Evolutionary conservation across 169 alveolate genomes (phyloP), one percentile per base, ranked within the genome.

Genomic region (Cyclospora cayetanensis): DNA sequence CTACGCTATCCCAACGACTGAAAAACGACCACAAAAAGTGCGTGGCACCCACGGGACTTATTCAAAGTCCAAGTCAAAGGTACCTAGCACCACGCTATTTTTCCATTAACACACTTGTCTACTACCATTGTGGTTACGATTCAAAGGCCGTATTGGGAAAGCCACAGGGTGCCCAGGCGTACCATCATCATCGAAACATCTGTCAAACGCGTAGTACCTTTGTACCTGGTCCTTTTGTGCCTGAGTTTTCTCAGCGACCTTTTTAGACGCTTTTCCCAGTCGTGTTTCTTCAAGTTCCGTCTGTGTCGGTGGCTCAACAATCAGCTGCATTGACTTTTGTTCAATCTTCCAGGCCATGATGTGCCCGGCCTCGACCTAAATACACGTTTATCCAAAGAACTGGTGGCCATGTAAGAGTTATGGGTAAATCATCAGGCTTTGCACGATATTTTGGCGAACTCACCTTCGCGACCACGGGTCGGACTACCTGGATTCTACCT

Each of bases 111-210:
- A 50, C 22, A 50, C 22, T 18, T 50, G 12, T 50, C 12, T 18
- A n/a, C 27, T n/a, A 50, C 22, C 22, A n/a, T n/a, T 2, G 63
- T 50, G 63, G 63, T 50, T n/a, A 50, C 22, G 0, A 50, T 50
- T 1, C 22, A 50, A 60, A 60, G 31, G 20, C n/a, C n/a, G n/a
- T n/a, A n/a, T 25, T 22, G 74, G 15, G 74, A 4, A 0, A 60
- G n/a, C 74, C 9, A 15, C n/a, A 18, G n/a, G n/a, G n/a, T n/a
- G n/a, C n/a, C n/a, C 0, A 29, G n/a, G 84, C 93, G 77, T 91
- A 95, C 96, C 94, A 42, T 68, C 66, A 43, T 95, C 96, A 66
- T 95, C 97, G 79, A 95, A 95, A 80, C 97, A 95, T 60, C 97
- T 86, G 85, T 95, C 97, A 82, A 94, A 94, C 31, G 94, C 96